Evolutionary conservation across 2,329 filamentous ascomycete genomes (phyloP).

Genomic region (Sporothrix globosa): DNA sequence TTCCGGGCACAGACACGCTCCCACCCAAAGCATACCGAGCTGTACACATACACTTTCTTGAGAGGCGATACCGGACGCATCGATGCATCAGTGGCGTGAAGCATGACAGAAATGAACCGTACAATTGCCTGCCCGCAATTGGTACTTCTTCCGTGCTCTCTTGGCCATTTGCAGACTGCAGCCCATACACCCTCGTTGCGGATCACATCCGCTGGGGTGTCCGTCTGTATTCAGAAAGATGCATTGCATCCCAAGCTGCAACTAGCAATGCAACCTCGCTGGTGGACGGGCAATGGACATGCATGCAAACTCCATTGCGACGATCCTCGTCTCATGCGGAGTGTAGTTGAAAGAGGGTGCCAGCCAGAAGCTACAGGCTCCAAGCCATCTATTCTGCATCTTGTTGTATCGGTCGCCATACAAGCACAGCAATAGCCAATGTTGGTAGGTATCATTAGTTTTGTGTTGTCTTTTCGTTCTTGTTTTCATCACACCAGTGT

Average conservation of each 20-base stretch:
- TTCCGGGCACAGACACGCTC: not conserved
- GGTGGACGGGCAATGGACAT: no score
- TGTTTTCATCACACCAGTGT: not conserved
- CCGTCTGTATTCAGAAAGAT: not conserved
- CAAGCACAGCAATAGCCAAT: not conserved
- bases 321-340: no score
- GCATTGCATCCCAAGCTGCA: not conserved
- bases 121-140: no score
- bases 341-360: no score
- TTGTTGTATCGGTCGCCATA: not conserved
- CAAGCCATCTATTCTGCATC: not conserved
- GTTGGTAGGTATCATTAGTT: not conserved
- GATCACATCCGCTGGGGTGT: constrained; percentile 13
- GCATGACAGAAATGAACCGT: not conserved
- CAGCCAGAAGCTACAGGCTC: no score
- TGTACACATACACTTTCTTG: no score
- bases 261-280: not conserved
- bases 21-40: no score
- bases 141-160: not conserved
- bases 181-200: not conserved
- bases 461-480: not conserved
- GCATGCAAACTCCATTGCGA: no score
- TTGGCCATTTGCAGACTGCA: not conserved
- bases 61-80: not conserved
- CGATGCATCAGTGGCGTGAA: not conserved